Evolutionary conservation across 306 rosid genomes (phyloP).

Genomic region (Styphnolobium japonicum): DNA sequence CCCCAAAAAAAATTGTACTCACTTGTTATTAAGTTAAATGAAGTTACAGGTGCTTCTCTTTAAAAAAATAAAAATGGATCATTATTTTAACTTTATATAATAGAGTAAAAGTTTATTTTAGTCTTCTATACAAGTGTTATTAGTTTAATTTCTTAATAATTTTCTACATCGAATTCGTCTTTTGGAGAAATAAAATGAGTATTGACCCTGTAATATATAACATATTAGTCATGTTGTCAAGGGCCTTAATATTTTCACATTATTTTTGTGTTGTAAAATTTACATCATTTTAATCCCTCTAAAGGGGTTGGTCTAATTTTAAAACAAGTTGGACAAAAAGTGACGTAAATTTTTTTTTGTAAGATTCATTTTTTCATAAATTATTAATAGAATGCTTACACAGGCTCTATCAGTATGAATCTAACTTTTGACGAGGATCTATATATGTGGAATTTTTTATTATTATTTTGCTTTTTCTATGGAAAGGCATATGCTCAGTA

Average conservation of each 20-base stretch:
- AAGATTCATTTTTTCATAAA: not conserved
- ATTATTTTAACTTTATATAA: too few relatives aligned
- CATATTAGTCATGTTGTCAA: too few relatives aligned
- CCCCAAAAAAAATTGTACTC: not conserved
- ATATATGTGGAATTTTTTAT: not conserved
- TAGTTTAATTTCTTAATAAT: too few relatives aligned
- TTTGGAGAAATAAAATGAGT: too few relatives aligned
- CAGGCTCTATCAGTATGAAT: not conserved
- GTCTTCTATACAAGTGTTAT: too few relatives aligned
- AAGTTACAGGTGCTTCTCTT: not conserved
- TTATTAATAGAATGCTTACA: conserved; percentile 7
- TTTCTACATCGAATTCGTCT: too few relatives aligned
- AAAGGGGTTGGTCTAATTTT: not conserved
- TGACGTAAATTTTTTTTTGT: too few relatives aligned
- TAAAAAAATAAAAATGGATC: not conserved
- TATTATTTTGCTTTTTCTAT: not conserved
- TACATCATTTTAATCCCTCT: not conserved
- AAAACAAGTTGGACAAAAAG: not conserved
- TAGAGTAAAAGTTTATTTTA: too few relatives aligned
- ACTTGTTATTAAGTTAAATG: not conserved
- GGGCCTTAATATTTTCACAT: too few relatives aligned
- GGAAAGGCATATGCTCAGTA: not conserved
- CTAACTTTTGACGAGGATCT: not conserved
- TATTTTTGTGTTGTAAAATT: not conserved
- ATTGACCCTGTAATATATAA: not conserved